These are phyloP conservation scores for Cystobasidium tubakii DNA, from an alignment of 768 basidiomycete genomes.

Conservation along the genomic window DNA sequence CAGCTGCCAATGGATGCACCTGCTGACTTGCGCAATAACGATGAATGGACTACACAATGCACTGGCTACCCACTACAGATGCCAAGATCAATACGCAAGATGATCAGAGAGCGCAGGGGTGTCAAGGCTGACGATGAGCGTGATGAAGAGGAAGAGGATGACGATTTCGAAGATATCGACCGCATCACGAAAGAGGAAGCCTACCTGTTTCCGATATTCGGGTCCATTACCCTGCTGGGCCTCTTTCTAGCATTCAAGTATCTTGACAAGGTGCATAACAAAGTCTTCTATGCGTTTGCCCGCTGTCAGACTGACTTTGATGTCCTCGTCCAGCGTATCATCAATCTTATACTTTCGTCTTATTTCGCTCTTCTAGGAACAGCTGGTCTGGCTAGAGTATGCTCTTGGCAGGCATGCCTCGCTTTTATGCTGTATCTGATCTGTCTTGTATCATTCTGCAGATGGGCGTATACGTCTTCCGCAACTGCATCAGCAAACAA, in stretches of 20 bases:
- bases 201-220: slow-evolving; percentile 16
- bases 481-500: slow-evolving; percentile 46
- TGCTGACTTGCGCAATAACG: neutral
- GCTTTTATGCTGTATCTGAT: neutral
- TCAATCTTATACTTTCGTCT: slow-evolving; percentile 65
- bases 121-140: slow-evolving; percentile 34
- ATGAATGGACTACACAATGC: neutral
- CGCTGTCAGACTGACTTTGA: neutral
- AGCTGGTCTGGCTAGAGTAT: slow-evolving; percentile 62
- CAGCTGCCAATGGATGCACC: neutral
- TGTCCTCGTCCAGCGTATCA: slow-evolving; percentile 56
- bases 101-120: slow-evolving; percentile 4
- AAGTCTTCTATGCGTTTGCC: neutral
- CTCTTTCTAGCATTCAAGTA: slow-evolving; percentile 47
- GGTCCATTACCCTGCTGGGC: slow-evolving; percentile 6
- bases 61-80: neutral
- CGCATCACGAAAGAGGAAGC: slow-evolving; percentile 40
- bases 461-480: slow-evolving; percentile 41
- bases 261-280: slow-evolving; percentile 43
- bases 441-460: neutral
- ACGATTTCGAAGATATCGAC: slow-evolving; percentile 56
- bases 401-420: slow-evolving; percentile 58
- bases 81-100: neutral
- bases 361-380: slow-evolving; percentile 57
- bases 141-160: slow-evolving; percentile 48